Base-by-base conservation (phyloP, 768 basidiomycete species). In the Hypsizygus marmoreus region DNA sequence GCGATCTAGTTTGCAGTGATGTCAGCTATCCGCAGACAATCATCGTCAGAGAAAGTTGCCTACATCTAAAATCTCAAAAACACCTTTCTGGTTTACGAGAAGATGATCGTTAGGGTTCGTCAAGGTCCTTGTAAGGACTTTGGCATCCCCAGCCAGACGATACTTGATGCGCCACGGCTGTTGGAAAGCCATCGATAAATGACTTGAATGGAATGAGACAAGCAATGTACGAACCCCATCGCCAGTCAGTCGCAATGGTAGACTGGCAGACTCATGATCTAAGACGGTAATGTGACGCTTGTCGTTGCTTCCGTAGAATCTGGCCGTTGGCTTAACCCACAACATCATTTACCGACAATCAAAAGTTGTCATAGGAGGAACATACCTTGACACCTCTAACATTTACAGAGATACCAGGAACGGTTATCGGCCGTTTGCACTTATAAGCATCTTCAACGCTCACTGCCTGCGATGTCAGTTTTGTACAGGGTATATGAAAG, bases 91-190 rank as follows among this genome's bases (percentile, higher is more conserved):
- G n/a, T 70, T 74, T n/a, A 94, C 88, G 36, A 69, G 71, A 17
- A 95, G 74, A 40, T 83, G 66, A 45, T 82, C 88, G 56, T 95
- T 97, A 0, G 84, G 79, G 36, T 77, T 80, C 16, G 63, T 71
- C 35, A 85, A 64, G 34, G 61, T 73, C 26, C 69, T 71, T 14
- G 70, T 67, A 20, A 70, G 58, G 6, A 74, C 49, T 32, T 64
- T 63, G 20, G 70, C 70, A 1, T 76, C 69, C 17, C 76, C 76
- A 6, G 64, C 60, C 26, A 71, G 76, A 24, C 81, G 81, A 63
- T 95, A 97, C 47, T 78, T 81, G 34, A 99, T 63, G 11, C 69
- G 75, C 95, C 95, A 99, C 6, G 95, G 93, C 94, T 97, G 55
- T 17, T 43, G 31, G 32, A 44, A 17, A n/a, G n/a, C n/a, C n/a